Percentiles rank a stretch among this genome's conserved stretches.
These are phyloP conservation scores for Solanum chiquidenum DNA, from an alignment of 257 asterid species.

Conservation along the genomic window DNA sequence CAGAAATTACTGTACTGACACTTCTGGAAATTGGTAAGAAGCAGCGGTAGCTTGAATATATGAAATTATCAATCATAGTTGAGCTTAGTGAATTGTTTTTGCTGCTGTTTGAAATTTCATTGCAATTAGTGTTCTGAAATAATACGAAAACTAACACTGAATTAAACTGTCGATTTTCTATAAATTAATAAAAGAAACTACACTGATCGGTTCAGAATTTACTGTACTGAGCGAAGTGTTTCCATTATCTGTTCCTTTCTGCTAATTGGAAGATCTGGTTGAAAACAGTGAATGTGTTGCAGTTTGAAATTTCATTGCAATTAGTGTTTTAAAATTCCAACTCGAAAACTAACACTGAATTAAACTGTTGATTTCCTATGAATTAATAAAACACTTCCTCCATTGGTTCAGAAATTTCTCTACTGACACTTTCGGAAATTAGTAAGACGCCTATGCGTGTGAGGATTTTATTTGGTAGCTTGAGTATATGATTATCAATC, in stretches of 20 bases:
- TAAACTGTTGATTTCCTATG: not conserved
- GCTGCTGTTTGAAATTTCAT: not conserved
- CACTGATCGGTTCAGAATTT: slow-evolving; percentile 53
- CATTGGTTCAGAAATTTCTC: slow-evolving; percentile 62
- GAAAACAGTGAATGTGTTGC: not conserved
- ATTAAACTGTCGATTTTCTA: not conserved
- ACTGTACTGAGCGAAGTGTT: slow-evolving; percentile 27
- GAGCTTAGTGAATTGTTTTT: not conserved
- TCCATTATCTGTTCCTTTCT: not conserved
- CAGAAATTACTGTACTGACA: slow-evolving; percentile 54
- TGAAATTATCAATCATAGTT: not conserved
- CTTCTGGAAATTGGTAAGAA: slow-evolving; percentile 46
- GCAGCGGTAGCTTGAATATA: not conserved
- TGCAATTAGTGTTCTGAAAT: not conserved
- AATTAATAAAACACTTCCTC: slow-evolving; percentile 4
- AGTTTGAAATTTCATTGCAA: not conserved
- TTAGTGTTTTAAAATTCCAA: not conserved
- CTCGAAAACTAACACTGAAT: not conserved
- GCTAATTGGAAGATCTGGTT: not conserved
- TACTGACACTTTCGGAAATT: slow-evolving; percentile 38
- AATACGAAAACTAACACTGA: not conserved
- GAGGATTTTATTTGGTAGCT: not conserved
- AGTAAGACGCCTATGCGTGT: slow-evolving; percentile 4
- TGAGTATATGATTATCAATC: not conserved
- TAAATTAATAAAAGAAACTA: not conserved